phyloP scores from a whole-genome alignment of 1,284 basidiomycete genomes.

The Leccinum solheimii region DNA sequence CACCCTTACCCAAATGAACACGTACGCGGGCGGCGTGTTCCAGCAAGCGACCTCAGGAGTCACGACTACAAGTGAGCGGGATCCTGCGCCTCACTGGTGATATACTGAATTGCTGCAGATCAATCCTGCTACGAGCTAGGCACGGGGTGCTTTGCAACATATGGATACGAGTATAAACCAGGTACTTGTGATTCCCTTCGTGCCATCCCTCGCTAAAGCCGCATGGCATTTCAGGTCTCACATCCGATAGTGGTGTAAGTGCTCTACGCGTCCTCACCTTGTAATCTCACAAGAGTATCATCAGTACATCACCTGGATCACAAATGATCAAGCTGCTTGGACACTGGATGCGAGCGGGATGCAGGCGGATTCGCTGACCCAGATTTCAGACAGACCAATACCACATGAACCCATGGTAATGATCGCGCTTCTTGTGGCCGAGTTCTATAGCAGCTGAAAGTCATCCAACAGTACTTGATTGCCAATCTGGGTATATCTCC shows the following conservation, averaged over 20 bases:
- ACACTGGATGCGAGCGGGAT: conserved; percentile 74
- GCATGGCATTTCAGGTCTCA: conserved; percentile 27
- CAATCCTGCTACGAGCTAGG: conserved; percentile 35
- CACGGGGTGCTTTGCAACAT: conserved; percentile 44
- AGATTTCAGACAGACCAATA: conserved; percentile 75
- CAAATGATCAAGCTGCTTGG: conserved; percentile 69
- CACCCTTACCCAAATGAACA: conserved; percentile 42
- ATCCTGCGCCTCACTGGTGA: background rate
- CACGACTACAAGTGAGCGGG: conserved; percentile 38
- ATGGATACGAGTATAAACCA: conserved; percentile 56
- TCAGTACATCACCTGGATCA: conserved; percentile 82
- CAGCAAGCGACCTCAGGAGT: conserved; percentile 69
- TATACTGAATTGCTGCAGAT: conserved; percentile 20
- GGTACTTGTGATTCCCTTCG: conserved; percentile 30
- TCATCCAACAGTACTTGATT: conserved; percentile 62
- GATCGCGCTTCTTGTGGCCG: background rate
- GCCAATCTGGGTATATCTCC: conserved; percentile 80
- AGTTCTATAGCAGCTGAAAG: conserved; percentile 3
- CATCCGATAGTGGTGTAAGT: conserved; percentile 30
- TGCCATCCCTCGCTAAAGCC: conserved; percentile 19
- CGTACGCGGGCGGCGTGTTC: conserved; percentile 46
- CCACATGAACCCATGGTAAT: conserved; percentile 83
- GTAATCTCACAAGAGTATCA: conserved; percentile 30
- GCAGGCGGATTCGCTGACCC: conserved; percentile 59
- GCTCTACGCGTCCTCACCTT: conserved; percentile 26